These are phyloP conservation scores for Phylloboletellus chloephorus DNA, from an alignment of 1,284 basidiomycete genomes.

Conservation along the genomic window DNA sequence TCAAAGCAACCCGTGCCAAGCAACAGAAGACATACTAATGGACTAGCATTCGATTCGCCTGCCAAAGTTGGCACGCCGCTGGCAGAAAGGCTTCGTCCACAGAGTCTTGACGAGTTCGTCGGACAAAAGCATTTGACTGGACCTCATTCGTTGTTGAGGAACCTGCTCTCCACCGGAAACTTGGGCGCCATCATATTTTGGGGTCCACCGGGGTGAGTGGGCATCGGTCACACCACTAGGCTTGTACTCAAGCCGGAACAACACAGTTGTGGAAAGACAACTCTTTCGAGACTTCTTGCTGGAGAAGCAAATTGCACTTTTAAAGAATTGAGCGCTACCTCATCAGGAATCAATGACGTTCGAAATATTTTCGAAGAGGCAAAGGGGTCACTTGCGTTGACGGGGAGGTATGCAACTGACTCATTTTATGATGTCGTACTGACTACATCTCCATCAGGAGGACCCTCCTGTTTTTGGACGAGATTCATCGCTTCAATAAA, in stretches of 20 bases:
- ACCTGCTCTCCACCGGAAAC: conserved; percentile 42
- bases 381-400: conserved; percentile 61
- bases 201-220: conserved; percentile 66
- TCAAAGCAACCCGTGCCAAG: conserved; percentile 5
- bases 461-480: conserved; percentile 78
- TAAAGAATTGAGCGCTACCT: conserved; percentile 74
- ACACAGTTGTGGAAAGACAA: conserved; percentile 71
- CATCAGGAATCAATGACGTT: conserved; percentile 75
- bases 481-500: conserved; percentile 86
- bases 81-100: conserved; percentile 63
- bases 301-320: conserved; percentile 56
- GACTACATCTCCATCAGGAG: conserved; percentile 35
- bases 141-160: conserved; percentile 48
- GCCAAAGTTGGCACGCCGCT: conserved; percentile 46
- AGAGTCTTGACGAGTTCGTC: conserved; percentile 55
- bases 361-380: conserved; percentile 79
- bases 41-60: conserved; percentile 19
- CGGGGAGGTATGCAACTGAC: conserved; percentile 45
- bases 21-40: conserved; percentile 28
- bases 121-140: conserved; percentile 63
- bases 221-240: neutral
- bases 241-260: neutral
- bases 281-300: conserved; percentile 69
- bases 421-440: conserved; percentile 1
- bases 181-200: conserved; percentile 66